Base-by-base conservation (phyloP, 1,284 basidiomycete genomes). In the Spongiforma sp. region DNA sequence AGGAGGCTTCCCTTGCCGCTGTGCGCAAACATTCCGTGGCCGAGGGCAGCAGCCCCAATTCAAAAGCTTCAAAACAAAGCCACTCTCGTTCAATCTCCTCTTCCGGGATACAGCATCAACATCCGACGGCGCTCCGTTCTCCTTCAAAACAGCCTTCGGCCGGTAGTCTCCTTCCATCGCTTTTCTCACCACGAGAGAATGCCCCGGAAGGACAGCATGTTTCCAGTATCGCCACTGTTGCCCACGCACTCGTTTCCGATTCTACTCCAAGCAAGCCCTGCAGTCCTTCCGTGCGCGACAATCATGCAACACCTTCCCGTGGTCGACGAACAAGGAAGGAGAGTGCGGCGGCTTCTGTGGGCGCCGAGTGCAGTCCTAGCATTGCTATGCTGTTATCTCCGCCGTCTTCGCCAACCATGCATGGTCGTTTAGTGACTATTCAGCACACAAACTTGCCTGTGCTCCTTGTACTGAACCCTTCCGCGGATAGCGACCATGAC, bases 331-430 rank as follows among this genome's bases (percentile, higher is more conserved):
- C 55, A 32, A 59, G 59, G 60, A 63, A 77, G 41, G 67, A 62
- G 30, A 67, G 62, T 30, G 32, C 59, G 14, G 26, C 26, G 37
- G 26, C 53, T 24, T 54, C 65, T 53, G 56, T 46, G 17, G 57
- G 46, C n/a, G 28, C 50, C 1, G 64, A 52, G 12, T 61, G 62
- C 57, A 64, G 9, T n/a, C 60, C 66, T 5, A 69, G 59, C 53
- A 68, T 68, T 36, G 60, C 73, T 17, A 68, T 70, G 72, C 43
- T 77, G 7, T 62, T 77, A 46, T 77, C 77, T 32, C 66, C 67
- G 2, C 73, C 68, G 36, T 61, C 67, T n/a, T 73, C 73, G 11
- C 66, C 67, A 48, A 53, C 48, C 17, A 59, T 30, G n/a, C 59
- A 37, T 4, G 56, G 37, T 15, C 61, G 60, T 33, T 55, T 56